Base-by-base conservation (phyloP, 1,284 basidiomycete genomes). In the Naganishia cerealis region DNA sequence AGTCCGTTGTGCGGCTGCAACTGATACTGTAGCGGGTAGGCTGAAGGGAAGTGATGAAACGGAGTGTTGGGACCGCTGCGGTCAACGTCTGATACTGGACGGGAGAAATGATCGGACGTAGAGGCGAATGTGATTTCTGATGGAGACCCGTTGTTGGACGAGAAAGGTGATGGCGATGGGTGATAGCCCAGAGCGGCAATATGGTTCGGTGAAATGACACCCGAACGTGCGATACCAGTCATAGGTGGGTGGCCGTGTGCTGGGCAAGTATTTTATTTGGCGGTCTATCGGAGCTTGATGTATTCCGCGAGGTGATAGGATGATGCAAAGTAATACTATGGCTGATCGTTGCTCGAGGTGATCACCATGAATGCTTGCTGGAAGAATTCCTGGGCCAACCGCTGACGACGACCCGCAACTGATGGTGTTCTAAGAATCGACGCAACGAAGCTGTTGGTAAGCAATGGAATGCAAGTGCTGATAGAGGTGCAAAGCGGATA, bases 181-280 rank as follows among this genome's bases (percentile, higher is more conserved):
- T 54, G 61, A 40, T 63, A 63, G 10, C 48, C 50, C 9, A 42
- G 50, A 36, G 61, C 43, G 12, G 21, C 15, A 21, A 42, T 63
- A 21, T 63, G 50, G 39, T 63, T 38, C 26, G 61, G 61, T 54
- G 61, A 63, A 38, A 63, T 54, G 21, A 63, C 50, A 63, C 61
- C 50, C 42, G 61, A 63, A 42, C 50, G 61, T n/a, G 61, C 12
- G 61, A 53, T 53, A 53, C 61, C 61, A 18, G 50, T 42, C 61
- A 63, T 63, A 52, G 50, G 46, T 50, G 42, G 36, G 26, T 42
- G 8, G 21, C 6, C 24, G 46, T 24, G n/a, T 50, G 21, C n/a
- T 50, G 9, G 3, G 21, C n/a, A 21, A 50, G 21, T 50, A n/a
- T 1, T 2, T 24, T 50, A 5, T 9, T 24, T 24, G 46, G 21